These are phyloP conservation scores for Aechmea fasciata DNA, from an alignment of 176 grass and related monocot species.

Conservation along the genomic window DNA sequence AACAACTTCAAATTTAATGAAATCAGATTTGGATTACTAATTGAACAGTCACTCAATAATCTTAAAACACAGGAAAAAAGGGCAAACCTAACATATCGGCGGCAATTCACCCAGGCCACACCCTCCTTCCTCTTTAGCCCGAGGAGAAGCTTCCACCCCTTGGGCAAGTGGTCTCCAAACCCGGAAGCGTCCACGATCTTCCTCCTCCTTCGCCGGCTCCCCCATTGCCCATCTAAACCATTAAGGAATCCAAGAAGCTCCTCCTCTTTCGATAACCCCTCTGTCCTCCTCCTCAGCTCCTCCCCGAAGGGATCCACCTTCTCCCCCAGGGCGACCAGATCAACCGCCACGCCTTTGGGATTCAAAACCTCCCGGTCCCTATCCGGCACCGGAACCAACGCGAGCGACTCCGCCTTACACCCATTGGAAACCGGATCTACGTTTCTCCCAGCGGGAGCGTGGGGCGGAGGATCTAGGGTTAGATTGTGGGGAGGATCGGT, in stretches of 20 bases:
- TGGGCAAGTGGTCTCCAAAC: conserved; percentile 80
- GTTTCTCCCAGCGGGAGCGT: conserved; percentile 34
- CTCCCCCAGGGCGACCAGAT: conserved; percentile 48
- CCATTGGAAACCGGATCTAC: background rate
- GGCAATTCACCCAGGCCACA: conserved; percentile 36
- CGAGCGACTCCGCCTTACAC: conserved; percentile 5
- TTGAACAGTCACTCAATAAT: conserved; percentile 3
- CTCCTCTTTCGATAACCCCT: conserved; percentile 30
- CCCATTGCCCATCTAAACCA: conserved; percentile 57
- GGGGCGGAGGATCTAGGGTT: conserved; percentile 7
- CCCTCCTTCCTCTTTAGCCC: conserved; percentile 66
- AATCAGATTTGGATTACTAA: background rate
- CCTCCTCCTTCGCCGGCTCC: conserved; percentile 38
- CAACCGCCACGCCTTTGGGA: conserved; percentile 46
- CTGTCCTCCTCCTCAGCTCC: conserved; percentile 54
- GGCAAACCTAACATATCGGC: conserved; percentile 66
- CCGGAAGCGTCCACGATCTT: conserved; percentile 63
- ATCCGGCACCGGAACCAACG: conserved; percentile 34
- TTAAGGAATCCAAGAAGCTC: conserved; percentile 64
- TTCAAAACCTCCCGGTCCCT: conserved; percentile 44
- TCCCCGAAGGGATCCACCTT: conserved; percentile 38
- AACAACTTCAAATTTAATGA: background rate
- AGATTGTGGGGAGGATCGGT: conserved; percentile 29
- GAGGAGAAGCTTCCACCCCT: conserved; percentile 73
- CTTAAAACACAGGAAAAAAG: conserved; percentile 7